Conservation (phyloP, 495 filamentous ascomycete genomes). For the Xylaria nigripes region DNA sequence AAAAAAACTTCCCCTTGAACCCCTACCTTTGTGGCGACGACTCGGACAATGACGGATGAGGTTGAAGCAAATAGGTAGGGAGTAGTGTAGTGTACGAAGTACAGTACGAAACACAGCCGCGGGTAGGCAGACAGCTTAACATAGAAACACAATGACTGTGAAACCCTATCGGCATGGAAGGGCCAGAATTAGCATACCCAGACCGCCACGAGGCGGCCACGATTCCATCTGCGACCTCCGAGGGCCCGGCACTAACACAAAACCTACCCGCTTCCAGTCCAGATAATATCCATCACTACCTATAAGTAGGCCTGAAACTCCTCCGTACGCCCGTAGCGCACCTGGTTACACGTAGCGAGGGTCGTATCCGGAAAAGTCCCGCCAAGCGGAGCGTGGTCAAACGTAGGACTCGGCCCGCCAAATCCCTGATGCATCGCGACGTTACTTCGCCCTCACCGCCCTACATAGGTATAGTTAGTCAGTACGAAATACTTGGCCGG, state of each 20-base stretch:
- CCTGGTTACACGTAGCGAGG: no score
- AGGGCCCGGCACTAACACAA: no score
- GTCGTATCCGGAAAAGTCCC: conserved; percentile 9
- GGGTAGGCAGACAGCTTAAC: conserved; percentile 27
- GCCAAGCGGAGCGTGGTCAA: neutral
- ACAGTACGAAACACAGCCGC: conserved; percentile 18
- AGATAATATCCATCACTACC: no score
- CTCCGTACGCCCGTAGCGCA: no score
- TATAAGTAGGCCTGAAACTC: no score
- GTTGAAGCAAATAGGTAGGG: no score
- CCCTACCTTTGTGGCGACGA: conserved; percentile 20
- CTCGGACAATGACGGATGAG: conserved; percentile 14
- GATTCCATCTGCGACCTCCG: no score
- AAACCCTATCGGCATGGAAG: neutral
- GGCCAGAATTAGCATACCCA: no score
- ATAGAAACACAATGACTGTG: conserved; percentile 7
- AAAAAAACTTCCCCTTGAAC: conserved; percentile 30
- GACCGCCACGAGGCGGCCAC: neutral
- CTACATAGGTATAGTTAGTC: neutral
- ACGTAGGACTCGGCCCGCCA: neutral
- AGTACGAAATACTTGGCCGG: neutral
- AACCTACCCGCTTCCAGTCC: no score
- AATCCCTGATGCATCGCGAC: neutral
- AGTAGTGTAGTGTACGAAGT: no score
- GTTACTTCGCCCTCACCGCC: neutral